Evolutionary conservation across 1,284 basidiomycete species (phyloP).

Genomic region (Coriolopsis trogii): DNA sequence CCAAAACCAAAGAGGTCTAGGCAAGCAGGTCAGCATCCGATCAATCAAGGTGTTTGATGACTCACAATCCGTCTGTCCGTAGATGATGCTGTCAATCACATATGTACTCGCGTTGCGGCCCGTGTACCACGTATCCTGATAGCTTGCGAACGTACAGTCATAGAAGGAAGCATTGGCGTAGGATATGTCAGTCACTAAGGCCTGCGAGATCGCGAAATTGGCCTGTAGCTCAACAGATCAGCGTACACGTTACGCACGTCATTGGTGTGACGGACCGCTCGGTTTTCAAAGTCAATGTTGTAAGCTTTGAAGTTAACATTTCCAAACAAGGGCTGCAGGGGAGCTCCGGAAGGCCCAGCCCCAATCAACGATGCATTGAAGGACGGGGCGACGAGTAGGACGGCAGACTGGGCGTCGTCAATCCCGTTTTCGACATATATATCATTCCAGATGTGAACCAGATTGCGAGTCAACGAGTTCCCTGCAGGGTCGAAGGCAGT

Average conservation of each 20-base stretch:
- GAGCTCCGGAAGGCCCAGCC: conserved; percentile 57
- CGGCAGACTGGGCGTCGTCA: conserved; percentile 57
- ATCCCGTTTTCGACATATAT: conserved; percentile 44
- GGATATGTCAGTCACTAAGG: conserved; percentile 60
- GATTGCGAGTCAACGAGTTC: conserved; percentile 46
- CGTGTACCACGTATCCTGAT: conserved; percentile 70
- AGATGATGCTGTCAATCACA: conserved; percentile 62
- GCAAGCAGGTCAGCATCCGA: not conserved
- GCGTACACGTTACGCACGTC: not conserved
- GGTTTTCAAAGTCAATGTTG: conserved; percentile 70
- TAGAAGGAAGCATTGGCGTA: conserved; percentile 72
- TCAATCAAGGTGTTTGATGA: not conserved
- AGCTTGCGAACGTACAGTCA: conserved; percentile 63
- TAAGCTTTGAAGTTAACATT: conserved; percentile 64
- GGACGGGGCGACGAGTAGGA: conserved; percentile 54
- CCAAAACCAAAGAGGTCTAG: conserved; percentile 32
- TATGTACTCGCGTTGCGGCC: conserved; percentile 63
- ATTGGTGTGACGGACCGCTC: conserved; percentile 48
- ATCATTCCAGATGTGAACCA: conserved; percentile 58
- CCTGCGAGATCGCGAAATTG: conserved; percentile 59
- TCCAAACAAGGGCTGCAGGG: conserved; percentile 57
- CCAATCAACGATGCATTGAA: conserved; percentile 54
- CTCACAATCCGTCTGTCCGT: conserved; percentile 66
- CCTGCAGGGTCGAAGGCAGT: conserved; percentile 36
- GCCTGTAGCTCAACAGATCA: conserved; percentile 39